Percentiles rank a stretch among this genome's conserved stretches.
Evolutionary conservation across 495 filamentous ascomycete genomes (phyloP).

Genomic region (Talaromyces thailandensis): DNA sequence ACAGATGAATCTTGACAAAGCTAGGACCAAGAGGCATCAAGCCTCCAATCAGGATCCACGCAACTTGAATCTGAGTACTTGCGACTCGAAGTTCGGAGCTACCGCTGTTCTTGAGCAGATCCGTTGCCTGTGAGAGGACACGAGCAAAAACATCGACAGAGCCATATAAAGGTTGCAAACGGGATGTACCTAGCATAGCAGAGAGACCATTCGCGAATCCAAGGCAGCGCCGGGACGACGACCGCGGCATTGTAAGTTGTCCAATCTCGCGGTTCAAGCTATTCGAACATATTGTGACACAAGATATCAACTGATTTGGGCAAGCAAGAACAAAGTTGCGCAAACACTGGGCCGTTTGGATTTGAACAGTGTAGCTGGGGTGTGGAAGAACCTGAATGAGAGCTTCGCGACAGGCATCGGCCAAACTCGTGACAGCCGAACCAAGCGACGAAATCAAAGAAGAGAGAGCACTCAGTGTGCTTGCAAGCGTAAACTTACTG

Average conservation of each 20-base stretch:
- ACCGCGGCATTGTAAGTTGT: constrained; percentile 63
- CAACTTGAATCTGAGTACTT: constrained; percentile 91
- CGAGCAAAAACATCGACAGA: constrained; percentile 92
- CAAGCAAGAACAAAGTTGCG: constrained; percentile 83
- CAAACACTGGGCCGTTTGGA: constrained; percentile 76
- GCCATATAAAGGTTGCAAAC: constrained; percentile 81
- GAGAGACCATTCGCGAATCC: constrained; percentile 92
- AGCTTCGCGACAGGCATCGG: constrained; percentile 76
- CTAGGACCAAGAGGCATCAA: constrained; percentile 95
- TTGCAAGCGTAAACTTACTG: constrained; percentile 73
- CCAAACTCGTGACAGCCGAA: constrained; percentile 65
- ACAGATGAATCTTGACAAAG: constrained; percentile 97
- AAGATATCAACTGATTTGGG: constrained; percentile 83
- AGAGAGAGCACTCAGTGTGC: constrained; percentile 69
- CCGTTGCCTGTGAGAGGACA: constrained; percentile 82
- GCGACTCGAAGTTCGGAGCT: constrained; percentile 86
- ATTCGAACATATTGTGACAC: constrained; percentile 94
- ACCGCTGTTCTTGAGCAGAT: constrained; percentile 85
- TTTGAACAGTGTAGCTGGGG: constrained; percentile 91
- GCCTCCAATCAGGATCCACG: constrained; percentile 94
- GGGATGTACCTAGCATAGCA: constrained; percentile 82
- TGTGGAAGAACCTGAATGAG: constrained; percentile 88
- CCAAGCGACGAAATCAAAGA: constrained; percentile 73
- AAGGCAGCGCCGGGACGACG: constrained; percentile 75
- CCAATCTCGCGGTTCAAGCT: constrained; percentile 80